Percentiles rank a stretch among this genome's conserved stretches.
These are phyloP conservation scores for Bombardia bombarda DNA, from an alignment of 495 filamentous ascomycete genomes.

Conservation along the genomic window DNA sequence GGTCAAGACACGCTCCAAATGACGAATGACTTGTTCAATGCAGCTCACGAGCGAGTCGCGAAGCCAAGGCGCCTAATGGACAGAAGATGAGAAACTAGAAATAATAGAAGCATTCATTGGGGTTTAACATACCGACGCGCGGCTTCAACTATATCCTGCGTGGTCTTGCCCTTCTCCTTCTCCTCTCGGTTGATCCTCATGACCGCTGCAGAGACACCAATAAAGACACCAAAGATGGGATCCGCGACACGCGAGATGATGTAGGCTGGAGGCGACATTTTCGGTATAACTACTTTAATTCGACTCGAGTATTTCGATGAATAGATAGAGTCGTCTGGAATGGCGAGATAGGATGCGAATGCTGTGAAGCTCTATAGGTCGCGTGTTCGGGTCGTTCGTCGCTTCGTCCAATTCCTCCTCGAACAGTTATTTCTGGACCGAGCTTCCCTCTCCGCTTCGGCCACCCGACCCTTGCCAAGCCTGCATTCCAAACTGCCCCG, in stretches of 20 bases:
- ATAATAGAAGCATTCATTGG: background rate
- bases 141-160: conserved; percentile 42
- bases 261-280: conserved; percentile 44
- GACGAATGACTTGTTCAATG: no score
- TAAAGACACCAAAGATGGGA: conserved; percentile 77
- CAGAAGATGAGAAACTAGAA: background rate
- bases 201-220: conserved; percentile 60
- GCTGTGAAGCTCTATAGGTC: background rate
- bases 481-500: background rate
- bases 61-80: conserved; percentile 19
- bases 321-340: background rate
- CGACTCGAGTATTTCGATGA: background rate
- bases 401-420: no score
- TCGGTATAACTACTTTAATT: background rate
- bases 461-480: no score
- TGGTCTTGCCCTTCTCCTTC: conserved; percentile 54
- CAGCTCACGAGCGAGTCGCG: conserved; percentile 11
- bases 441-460: no score
- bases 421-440: no score
- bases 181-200: conserved; percentile 77
- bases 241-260: conserved; percentile 65
- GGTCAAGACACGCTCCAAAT: no score
- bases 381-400: background rate
- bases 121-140: conserved; percentile 32
- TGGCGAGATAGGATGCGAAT: no score